Evolutionary conservation across 2,329 filamentous ascomycete species (phyloP).

Genomic region (Phialophora verrucosa): DNA sequence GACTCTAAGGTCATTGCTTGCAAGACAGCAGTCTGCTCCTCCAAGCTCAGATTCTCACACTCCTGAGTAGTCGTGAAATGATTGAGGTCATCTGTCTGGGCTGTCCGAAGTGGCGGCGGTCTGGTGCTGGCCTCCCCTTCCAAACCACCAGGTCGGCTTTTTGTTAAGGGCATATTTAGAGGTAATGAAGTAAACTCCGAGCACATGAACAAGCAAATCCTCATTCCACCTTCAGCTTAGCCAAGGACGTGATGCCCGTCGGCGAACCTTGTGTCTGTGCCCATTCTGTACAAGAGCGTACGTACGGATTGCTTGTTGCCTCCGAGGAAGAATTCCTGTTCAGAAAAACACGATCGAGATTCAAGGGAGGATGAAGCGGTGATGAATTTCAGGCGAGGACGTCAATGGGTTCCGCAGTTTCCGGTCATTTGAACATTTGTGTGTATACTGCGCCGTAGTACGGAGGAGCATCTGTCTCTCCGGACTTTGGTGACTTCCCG

Average conservation of each 20-base stretch:
- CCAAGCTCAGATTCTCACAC: slow-evolving; percentile 21
- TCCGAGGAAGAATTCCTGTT: neutral
- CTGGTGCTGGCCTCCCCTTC: slow-evolving; percentile 5
- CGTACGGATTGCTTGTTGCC: neutral
- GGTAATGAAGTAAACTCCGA: neutral
- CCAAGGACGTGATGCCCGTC: neutral
- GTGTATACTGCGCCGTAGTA: neutral
- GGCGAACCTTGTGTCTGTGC: neutral
- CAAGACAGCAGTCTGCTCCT: slow-evolving; percentile 32
- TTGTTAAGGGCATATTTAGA: slow-evolving; percentile 11
- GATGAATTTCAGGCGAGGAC: neutral
- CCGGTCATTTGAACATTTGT: neutral
- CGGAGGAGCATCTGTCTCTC: neutral
- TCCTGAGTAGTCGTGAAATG: slow-evolving; percentile 12
- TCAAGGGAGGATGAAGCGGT: neutral
- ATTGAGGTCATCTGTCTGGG: slow-evolving; percentile 30
- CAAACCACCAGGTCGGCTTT: neutral
- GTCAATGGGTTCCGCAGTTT: neutral
- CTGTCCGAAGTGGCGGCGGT: slow-evolving; percentile 18
- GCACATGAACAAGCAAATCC: neutral
- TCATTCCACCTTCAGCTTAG: neutral
- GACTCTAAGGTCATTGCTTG: slow-evolving; percentile 34
- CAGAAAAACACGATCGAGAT: neutral
- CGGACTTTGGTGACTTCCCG: neutral
- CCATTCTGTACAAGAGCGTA: neutral